Evolutionary conservation across 1,284 basidiomycete genomes (phyloP).

Genomic region (Pyrrhoderma noxium): DNA sequence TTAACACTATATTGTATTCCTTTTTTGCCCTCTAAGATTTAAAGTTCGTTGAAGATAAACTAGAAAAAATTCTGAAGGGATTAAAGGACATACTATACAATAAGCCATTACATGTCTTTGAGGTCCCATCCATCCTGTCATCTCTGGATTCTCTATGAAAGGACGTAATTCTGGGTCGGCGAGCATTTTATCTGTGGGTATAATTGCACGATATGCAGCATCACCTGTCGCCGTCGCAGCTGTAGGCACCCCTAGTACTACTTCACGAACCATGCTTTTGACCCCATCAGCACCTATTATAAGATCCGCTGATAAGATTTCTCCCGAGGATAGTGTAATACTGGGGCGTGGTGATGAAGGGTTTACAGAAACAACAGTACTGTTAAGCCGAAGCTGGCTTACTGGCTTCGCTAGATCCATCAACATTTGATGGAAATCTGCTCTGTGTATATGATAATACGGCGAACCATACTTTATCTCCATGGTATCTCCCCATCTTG

Average conservation of each 20-base stretch:
- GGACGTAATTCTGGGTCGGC: conserved; percentile 40
- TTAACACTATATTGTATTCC: conserved; percentile 28
- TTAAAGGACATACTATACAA: conserved; percentile 1
- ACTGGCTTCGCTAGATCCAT: conserved; percentile 22
- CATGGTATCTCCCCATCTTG: conserved; percentile 33
- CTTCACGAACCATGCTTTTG: conserved; percentile 43
- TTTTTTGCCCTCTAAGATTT: conserved; percentile 24
- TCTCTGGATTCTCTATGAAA: conserved; percentile 26
- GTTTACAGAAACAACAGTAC: conserved; percentile 33
- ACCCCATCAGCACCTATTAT: conserved; percentile 51
- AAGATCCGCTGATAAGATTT: conserved; percentile 36
- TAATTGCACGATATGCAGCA: conserved; percentile 41
- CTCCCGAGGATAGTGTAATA: conserved; percentile 35
- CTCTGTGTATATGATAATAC: conserved; percentile 44
- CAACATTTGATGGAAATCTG: conserved; percentile 29
- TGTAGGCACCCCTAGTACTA: conserved; percentile 28
- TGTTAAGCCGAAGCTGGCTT: conserved; percentile 23
- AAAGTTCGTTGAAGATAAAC: background rate
- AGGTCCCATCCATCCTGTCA: conserved; percentile 30
- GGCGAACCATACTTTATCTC: conserved; percentile 35
- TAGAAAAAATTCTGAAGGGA: background rate
- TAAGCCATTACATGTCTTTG: conserved; percentile 9
- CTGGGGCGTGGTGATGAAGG: conserved; percentile 26
- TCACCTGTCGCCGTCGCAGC: conserved; percentile 44
- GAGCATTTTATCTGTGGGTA: conserved; percentile 39